Evolutionary conservation across 2,329 filamentous ascomycete genomes (phyloP).

Genomic region (Helotiales sp.): DNA sequence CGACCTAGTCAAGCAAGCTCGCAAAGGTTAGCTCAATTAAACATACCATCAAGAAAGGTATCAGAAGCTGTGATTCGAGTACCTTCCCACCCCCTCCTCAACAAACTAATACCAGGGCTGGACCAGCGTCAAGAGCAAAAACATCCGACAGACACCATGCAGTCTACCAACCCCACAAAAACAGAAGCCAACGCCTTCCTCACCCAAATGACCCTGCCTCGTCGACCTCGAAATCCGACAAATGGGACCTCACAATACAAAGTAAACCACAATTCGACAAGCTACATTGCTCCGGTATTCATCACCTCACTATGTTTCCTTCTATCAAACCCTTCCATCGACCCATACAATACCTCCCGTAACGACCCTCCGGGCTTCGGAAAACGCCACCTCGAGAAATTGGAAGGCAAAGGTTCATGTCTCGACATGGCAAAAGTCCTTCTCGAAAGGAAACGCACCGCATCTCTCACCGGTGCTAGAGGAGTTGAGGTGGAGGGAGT

Average conservation of each 20-base stretch:
- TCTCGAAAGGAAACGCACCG: background rate
- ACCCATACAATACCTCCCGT: background rate
- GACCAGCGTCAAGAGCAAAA: background rate
- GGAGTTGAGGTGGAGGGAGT: background rate
- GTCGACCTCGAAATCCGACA: background rate
- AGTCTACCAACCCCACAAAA: background rate
- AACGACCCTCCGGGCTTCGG: background rate
- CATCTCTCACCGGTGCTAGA: background rate
- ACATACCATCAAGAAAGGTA: background rate
- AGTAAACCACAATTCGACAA: slow-evolving; percentile 1
- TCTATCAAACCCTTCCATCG: background rate
- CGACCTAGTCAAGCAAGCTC: background rate
- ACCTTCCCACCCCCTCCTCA: background rate
- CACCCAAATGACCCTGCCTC: background rate
- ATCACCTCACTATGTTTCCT: background rate
- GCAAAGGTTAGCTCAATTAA: background rate
- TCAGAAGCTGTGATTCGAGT: background rate
- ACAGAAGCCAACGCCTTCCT: background rate
- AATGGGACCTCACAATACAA: background rate
- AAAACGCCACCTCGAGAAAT: background rate
- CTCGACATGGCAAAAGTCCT: background rate
- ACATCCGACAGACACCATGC: background rate
- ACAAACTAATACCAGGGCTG: background rate
- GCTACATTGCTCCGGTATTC: background rate
- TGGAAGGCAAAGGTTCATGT: background rate